phyloP scores from a whole-genome alignment of 441 rosid genomes.

The Euphorbia neoarborescens region DNA sequence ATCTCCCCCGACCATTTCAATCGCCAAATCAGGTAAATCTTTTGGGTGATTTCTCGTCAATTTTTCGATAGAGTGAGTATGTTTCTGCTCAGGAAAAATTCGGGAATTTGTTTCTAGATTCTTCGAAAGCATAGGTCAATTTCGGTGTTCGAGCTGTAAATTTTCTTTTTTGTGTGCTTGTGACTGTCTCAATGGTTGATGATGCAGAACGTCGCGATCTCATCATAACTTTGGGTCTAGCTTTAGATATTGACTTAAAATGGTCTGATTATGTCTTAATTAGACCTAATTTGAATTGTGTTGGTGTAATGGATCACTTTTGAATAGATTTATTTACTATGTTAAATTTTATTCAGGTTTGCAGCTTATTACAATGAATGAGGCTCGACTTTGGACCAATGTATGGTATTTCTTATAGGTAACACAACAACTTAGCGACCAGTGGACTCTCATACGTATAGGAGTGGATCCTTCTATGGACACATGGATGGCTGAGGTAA shows the following conservation, averaged over 20 bases:
- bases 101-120: constrained; percentile 86
- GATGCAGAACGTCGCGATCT: background rate
- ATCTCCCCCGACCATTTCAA: too few relatives aligned
- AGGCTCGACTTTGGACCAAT: constrained; percentile 87
- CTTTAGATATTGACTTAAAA: background rate
- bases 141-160: background rate
- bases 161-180: background rate
- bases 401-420: constrained; percentile 93
- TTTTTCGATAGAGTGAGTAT: constrained; percentile 64
- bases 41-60: too few relatives aligned
- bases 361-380: constrained; percentile 60
- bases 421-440: constrained; percentile 57
- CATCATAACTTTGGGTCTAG: background rate
- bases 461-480: constrained; percentile 84
- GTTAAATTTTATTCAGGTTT: constrained; percentile 39
- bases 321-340: background rate
- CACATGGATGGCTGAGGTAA: constrained; percentile 75
- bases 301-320: background rate
- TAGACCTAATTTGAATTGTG: background rate
- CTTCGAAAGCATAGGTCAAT: constrained; percentile 77
- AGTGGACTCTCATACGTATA: constrained; percentile 86
- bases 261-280: background rate
- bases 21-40: too few relatives aligned
- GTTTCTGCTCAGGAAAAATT: constrained; percentile 69
- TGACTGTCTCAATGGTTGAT: background rate